phyloP scores from a whole-genome alignment of 2,329 filamentous ascomycete genomes.

The Bipolaris cookei region DNA sequence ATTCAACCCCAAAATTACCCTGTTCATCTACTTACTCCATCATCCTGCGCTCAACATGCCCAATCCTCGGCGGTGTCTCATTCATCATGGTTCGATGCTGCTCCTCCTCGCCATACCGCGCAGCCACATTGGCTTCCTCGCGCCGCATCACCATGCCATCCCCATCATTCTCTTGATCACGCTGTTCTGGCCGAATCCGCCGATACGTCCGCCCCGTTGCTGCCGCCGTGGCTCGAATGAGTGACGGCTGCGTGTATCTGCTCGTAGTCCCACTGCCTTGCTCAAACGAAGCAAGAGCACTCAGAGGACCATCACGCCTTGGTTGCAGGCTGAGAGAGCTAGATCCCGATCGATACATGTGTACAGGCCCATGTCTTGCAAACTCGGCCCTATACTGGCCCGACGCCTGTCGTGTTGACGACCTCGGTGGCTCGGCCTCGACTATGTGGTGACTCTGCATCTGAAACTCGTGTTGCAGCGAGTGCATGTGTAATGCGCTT shows the following conservation, averaged over 20 bases:
- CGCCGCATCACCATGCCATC: conserved; percentile 33
- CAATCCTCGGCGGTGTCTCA: conserved; percentile 47
- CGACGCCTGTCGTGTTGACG: conserved; percentile 13
- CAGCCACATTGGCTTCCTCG: conserved; percentile 28
- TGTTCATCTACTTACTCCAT: background rate
- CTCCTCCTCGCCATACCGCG: conserved; percentile 32
- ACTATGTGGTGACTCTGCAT: background rate
- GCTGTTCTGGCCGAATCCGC: conserved; percentile 29
- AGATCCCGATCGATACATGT: background rate
- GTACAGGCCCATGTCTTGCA: background rate
- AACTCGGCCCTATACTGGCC: conserved; percentile 3
- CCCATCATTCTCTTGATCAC: conserved; percentile 46
- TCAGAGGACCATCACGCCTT: conserved; percentile 7
- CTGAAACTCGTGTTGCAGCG: background rate
- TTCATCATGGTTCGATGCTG: conserved; percentile 37
- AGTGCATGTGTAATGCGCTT: conserved; percentile 11
- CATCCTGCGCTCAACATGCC: conserved; percentile 40
- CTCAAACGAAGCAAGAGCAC: conserved; percentile 14
- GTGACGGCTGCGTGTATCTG: conserved; percentile 17
- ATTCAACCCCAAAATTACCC: background rate
- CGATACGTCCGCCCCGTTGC: conserved; percentile 14
- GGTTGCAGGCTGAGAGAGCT: conserved; percentile 9
- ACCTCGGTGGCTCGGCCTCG: background rate
- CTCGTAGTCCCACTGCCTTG: conserved; percentile 21
- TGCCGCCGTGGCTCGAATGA: conserved; percentile 1